phyloP scores from a whole-genome alignment of 495 filamentous ascomycete genomes.

The Melanomma pulvis-pyrius region DNA sequence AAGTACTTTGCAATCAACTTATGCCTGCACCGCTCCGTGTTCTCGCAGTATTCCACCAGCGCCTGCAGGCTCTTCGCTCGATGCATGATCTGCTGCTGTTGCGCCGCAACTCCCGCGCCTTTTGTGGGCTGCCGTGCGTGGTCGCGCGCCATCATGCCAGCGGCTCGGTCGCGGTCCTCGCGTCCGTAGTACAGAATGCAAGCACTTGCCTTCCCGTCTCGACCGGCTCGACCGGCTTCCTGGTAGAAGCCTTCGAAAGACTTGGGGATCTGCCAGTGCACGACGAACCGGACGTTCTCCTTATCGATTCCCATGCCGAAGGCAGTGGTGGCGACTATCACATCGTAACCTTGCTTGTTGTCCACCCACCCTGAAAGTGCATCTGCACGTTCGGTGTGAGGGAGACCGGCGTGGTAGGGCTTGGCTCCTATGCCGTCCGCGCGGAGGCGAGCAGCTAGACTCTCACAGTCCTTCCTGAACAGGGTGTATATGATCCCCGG shows the following conservation, averaged over 20 bases:
- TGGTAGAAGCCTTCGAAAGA: conserved; percentile 96
- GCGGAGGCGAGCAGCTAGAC: conserved; percentile 66
- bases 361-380: conserved; percentile 73
- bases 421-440: conserved; percentile 66
- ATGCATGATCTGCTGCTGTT: conserved; percentile 53
- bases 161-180: conserved; percentile 76
- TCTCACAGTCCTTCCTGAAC: conserved; percentile 74
- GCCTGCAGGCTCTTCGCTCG: conserved; percentile 45
- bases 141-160: conserved; percentile 44
- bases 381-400: conserved; percentile 63
- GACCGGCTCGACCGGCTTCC: conserved; percentile 88
- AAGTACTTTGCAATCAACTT: conserved; percentile 78
- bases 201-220: conserved; percentile 81
- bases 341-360: conserved; percentile 73
- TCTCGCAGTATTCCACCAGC: conserved; percentile 81
- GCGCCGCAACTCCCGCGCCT: conserved; percentile 41
- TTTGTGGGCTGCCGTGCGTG: conserved; percentile 30
- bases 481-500: conserved; percentile 91
- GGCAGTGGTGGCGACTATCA: conserved; percentile 92
- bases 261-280: conserved; percentile 90
- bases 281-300: conserved; percentile 86
- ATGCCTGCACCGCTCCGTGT: conserved; percentile 72
- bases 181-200: conserved; percentile 89
- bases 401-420: conserved; percentile 70
- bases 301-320: conserved; percentile 99